Evolutionary conservation across 495 filamentous ascomycete genomes (phyloP), one percentile per base, ranked within the genome.

Genomic region (Usnea hakonensis): DNA sequence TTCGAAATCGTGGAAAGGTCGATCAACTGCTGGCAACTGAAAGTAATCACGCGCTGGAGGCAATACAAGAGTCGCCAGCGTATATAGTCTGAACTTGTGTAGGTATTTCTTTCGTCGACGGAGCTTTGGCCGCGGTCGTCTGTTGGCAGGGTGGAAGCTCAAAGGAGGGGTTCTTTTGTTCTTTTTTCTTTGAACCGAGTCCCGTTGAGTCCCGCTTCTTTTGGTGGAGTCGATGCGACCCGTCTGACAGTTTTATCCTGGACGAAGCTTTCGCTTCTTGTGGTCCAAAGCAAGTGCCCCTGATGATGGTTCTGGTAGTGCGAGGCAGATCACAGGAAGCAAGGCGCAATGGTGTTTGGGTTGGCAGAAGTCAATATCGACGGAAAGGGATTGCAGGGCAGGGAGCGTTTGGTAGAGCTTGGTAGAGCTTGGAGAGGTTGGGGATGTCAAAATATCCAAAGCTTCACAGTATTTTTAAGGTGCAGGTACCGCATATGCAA

Each of bases 11-110:
- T 46, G 19, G 37, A 28, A 52, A n/a, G 55, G 33, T 59, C 57
- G 56, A 56, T 61, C 62, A 30, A 67, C 53, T 41, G 58, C 55
- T 43, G 63, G 58, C 16, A 60, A 46, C 14, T 41, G 53, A 56
- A 65, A 64, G 50, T 65, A 61, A 53, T 67, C 63, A 46, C 65
- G 55, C 65, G 60, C 48, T 43, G 55, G 62, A 40, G 58, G 58
- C 26, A 54, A 55, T 28, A 60, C 40, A 38, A 46, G 33, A 55
- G 62, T 62, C 54, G 65, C 65, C 65, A 67, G 65, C 30, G 52
- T 62, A 55, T 21, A 46, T 50, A 23, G 2, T 19, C 23, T 54
- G 11, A 28, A 19, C 1, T 0, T 23, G 54, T 55, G 50, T 61
- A 55, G 59, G 46, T 53, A 30, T 37, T 40, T 35, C 32, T 41